Evolutionary conservation across 2,329 filamentous ascomycete species (phyloP).

Genomic region (Talaromyces marneffei): DNA sequence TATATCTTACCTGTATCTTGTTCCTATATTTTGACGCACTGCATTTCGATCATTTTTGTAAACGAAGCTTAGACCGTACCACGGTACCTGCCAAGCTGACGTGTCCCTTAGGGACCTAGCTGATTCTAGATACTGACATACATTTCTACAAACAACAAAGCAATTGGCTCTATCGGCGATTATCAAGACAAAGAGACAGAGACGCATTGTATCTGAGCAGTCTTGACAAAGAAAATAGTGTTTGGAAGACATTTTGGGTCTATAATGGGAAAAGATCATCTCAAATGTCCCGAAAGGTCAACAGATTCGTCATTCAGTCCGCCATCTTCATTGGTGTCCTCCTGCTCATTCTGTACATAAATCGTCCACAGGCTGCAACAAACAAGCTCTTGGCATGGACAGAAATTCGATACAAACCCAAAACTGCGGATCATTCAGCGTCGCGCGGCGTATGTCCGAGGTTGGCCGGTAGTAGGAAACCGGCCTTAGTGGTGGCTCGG

Average conservation of each 20-base stretch:
- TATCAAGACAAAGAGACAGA: too few relatives aligned
- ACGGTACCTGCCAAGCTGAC: background rate
- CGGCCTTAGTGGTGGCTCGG: slow-evolving; percentile 42
- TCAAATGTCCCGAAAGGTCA: slow-evolving; percentile 34
- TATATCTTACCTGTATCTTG: background rate
- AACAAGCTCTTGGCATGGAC: slow-evolving; percentile 40
- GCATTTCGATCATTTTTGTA: background rate
- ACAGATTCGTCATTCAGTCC: slow-evolving; percentile 32
- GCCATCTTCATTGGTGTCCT: slow-evolving; percentile 31
- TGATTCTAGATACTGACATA: background rate
- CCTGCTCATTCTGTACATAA: slow-evolving; percentile 34
- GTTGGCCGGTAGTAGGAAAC: slow-evolving; percentile 34
- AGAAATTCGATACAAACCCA: slow-evolving; percentile 39
- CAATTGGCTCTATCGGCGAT: background rate
- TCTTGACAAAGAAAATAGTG: background rate
- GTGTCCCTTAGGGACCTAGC: background rate
- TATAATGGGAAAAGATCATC: background rate
- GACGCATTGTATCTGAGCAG: background rate
- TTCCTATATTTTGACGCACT: background rate
- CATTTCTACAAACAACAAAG: background rate
- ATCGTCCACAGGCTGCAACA: slow-evolving; percentile 24
- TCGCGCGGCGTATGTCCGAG: slow-evolving; percentile 41
- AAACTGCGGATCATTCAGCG: slow-evolving; percentile 29
- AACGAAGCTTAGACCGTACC: too few relatives aligned
- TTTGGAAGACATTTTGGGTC: background rate